phyloP scores from a whole-genome alignment of 768 basidiomycete species.

The Bullera alba region DNA sequence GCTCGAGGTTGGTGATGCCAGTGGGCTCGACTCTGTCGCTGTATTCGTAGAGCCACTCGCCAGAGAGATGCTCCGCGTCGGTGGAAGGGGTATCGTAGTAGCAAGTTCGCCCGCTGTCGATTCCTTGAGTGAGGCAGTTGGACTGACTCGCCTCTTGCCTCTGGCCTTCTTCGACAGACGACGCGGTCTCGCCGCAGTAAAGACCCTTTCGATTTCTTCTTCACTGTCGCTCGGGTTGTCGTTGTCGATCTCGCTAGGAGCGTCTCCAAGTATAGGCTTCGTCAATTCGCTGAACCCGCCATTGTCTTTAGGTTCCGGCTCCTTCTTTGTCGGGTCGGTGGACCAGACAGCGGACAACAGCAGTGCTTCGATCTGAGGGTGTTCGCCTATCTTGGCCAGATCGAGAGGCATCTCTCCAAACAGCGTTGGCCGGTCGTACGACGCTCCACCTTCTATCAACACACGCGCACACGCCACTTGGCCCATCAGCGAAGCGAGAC shows the following conservation, averaged over 20 bases:
- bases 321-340: conserved; percentile 11
- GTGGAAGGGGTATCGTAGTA: too few relatives aligned
- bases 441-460: conserved; percentile 73
- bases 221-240: conserved; percentile 25
- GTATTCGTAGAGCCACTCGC: background rate
- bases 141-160: background rate
- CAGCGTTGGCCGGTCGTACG: conserved; percentile 47
- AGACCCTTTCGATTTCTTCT: background rate
- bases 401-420: conserved; percentile 47
- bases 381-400: conserved; percentile 45
- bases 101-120: too few relatives aligned
- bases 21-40: background rate
- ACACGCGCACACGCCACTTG: conserved; percentile 60
- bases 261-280: too few relatives aligned
- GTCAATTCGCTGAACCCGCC: too few relatives aligned
- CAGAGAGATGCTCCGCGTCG: background rate
- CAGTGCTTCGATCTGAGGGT: conserved; percentile 43
- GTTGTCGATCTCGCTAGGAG: conserved; percentile 29
- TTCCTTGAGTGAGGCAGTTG: too few relatives aligned
- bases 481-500: conserved; percentile 68
- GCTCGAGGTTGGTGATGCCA: background rate
- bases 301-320: too few relatives aligned
- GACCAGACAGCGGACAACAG: conserved; percentile 38
- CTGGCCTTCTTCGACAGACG: background rate
- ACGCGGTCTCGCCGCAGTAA: background rate